These are phyloP conservation scores for Posidonia australis DNA, from an alignment of 106 monocot genomes.

Conservation along the genomic window DNA sequence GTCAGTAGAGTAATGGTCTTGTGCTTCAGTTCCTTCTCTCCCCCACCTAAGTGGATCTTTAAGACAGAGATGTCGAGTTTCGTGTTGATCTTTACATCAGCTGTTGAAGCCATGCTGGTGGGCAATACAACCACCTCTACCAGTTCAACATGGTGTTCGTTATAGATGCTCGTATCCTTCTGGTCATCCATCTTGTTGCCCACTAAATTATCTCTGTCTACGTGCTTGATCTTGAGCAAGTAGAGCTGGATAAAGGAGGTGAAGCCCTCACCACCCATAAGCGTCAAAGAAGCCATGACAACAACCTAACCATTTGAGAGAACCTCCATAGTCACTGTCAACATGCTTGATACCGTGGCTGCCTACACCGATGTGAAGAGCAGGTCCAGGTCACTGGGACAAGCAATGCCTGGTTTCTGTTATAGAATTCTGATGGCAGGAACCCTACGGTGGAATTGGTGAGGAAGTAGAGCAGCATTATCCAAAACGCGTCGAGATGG, in stretches of 20 bases:
- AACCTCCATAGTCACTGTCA: conserved; percentile 33
- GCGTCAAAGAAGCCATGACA: conserved; percentile 39
- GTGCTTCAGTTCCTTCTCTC: background rate
- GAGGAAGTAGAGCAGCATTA: conserved; percentile 32
- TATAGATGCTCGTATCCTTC: background rate
- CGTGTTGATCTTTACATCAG: background rate
- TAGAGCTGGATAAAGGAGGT: conserved; percentile 38
- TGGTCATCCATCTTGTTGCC: background rate
- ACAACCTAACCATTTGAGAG: conserved; percentile 39
- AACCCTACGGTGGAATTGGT: conserved; percentile 30
- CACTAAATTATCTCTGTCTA: background rate
- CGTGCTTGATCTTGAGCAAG: conserved; percentile 9
- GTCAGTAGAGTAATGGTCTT: conserved; percentile 4
- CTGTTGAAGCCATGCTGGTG: background rate
- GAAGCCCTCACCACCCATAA: conserved; percentile 48
- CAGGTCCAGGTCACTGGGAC: conserved; percentile 22
- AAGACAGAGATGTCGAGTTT: background rate
- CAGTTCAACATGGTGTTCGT: background rate
- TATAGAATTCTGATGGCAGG: conserved; percentile 22
- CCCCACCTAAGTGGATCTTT: background rate
- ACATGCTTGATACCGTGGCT: conserved; percentile 45
- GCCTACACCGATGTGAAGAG: conserved; percentile 49
- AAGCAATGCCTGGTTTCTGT: background rate
- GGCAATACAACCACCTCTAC: background rate
- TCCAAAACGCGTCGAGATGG: conserved; percentile 15